Evolutionary conservation across 1,139 yeast genomes (phyloP).

Genomic region (Kurtzmaniella quercitrusa): DNA sequence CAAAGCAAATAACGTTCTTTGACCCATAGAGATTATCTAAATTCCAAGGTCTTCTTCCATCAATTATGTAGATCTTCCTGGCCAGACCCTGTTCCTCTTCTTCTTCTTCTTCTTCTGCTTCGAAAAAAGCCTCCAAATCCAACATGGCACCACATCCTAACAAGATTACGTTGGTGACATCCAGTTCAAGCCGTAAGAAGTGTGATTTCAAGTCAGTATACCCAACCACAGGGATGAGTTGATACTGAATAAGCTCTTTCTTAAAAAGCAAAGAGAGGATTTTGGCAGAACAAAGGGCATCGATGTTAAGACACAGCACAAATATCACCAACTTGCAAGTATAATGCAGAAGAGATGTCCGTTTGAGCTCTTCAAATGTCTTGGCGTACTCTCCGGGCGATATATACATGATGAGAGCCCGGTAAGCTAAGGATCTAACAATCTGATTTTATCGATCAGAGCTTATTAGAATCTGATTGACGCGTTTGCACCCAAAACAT

Average conservation of each 20-base stretch:
- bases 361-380: constrained; percentile 57
- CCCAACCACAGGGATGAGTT: constrained; percentile 92
- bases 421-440: not conserved
- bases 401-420: constrained; percentile 47
- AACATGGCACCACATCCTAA: constrained; percentile 96
- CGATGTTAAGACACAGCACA: constrained; percentile 87
- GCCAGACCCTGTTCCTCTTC: constrained; percentile 44
- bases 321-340: constrained; percentile 86
- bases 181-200: constrained; percentile 62
- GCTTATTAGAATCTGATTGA: not conserved
- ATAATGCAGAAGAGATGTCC: constrained; percentile 73
- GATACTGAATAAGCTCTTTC: constrained; percentile 81
- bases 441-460: too few species aligned
- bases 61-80: constrained; percentile 66
- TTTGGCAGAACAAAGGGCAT: constrained; percentile 86
- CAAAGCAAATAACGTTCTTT: constrained; percentile 74
- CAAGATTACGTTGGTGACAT: constrained; percentile 72
- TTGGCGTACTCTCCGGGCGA: constrained; percentile 55
- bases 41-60: constrained; percentile 96
- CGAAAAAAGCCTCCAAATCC: constrained; percentile 77
- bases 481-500: not conserved
- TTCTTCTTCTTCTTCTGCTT: constrained; percentile 59
- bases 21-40: constrained; percentile 89
- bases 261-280: constrained; percentile 68
- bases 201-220: constrained; percentile 70